phyloP scores from a whole-genome alignment of 345 rosid genomes.

The Gossypium anomalum region DNA sequence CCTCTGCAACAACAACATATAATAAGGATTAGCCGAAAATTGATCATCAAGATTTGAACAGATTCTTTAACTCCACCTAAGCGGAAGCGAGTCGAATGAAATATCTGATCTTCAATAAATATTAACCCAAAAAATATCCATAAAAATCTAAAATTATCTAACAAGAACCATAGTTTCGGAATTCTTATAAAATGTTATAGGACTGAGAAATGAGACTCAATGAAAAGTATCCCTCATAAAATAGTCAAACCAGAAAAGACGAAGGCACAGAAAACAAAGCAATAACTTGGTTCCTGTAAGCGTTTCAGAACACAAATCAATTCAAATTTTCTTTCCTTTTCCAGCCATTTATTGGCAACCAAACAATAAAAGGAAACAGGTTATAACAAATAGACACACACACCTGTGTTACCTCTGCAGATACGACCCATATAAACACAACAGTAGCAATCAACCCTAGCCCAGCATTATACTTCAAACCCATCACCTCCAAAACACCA shows the following conservation, averaged over 20 bases:
- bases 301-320: neutral
- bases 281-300: neutral
- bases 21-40: neutral
- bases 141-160: neutral
- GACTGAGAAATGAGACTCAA: neutral
- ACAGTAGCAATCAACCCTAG: conserved; percentile 42
- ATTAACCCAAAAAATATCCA: neutral
- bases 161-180: neutral
- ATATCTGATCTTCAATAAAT: neutral
- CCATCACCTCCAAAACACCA: conserved; percentile 25
- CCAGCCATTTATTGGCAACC: neutral
- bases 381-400: neutral
- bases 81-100: neutral
- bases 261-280: neutral
- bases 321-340: neutral
- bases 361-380: neutral
- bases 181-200: neutral
- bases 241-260: neutral
- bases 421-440: conserved; percentile 51
- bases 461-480: conserved; percentile 55
- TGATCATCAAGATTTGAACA: neutral
- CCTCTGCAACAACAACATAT: conserved; percentile 33
- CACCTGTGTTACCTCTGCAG: conserved; percentile 56
- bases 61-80: neutral
- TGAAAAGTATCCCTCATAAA: neutral